Evolutionary conservation across 1,139 yeast species (phyloP).

Genomic region (Taphrina wiesneri): DNA sequence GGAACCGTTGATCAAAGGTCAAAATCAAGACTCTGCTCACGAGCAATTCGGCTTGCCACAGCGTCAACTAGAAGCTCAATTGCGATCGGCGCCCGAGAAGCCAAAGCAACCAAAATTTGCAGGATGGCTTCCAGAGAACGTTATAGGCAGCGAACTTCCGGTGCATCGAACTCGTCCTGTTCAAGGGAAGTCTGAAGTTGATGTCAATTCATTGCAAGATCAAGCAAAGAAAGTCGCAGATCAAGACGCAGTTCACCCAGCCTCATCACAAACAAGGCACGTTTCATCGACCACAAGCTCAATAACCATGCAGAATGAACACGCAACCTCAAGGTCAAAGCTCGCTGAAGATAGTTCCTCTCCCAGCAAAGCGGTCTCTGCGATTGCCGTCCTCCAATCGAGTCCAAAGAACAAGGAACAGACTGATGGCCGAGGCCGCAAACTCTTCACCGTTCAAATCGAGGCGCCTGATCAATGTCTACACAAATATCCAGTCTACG

Average conservation of each 20-base stretch:
- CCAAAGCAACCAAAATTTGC: neutral
- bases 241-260: neutral
- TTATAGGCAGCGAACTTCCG: neutral
- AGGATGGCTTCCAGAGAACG: no score
- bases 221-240: neutral
- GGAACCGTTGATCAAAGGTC: neutral
- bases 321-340: neutral
- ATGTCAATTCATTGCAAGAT: neutral
- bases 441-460: constrained; percentile 1
- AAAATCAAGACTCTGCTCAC: neutral
- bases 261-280: neutral
- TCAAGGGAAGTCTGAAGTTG: no score
- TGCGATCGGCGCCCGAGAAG: neutral
- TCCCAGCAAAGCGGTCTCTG: neutral
- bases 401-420: neutral
- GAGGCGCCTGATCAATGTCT: neutral
- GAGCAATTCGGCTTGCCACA: neutral
- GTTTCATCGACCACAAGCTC: no score
- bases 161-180: no score
- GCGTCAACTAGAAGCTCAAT: neutral
- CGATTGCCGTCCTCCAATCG: neutral
- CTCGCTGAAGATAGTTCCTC: neutral
- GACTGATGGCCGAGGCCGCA: neutral
- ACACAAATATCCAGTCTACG: constrained; percentile 5
- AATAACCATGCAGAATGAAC: no score